Evolutionary conservation across 2,329 filamentous ascomycete genomes (phyloP).

Genomic region (Cadophora malorum): DNA sequence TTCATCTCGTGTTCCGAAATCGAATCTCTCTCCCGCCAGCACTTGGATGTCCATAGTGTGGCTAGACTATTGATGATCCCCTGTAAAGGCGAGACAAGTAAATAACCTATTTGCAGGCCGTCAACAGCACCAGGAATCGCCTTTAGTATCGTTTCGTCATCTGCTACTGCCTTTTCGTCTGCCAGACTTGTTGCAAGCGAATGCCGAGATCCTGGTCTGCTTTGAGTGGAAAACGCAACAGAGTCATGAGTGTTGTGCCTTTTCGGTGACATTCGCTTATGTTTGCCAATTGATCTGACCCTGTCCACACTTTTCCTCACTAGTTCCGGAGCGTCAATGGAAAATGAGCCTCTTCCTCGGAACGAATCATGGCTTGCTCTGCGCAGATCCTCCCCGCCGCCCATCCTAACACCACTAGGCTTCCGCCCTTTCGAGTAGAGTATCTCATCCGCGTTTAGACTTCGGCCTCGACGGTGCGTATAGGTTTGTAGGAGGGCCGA

Average conservation of each 20-base stretch:
- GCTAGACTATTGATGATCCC: constrained; percentile 65
- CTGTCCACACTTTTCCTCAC: constrained; percentile 50
- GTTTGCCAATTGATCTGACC: constrained; percentile 44
- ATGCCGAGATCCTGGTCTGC: constrained; percentile 37
- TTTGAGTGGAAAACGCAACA: constrained; percentile 34
- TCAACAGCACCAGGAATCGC: constrained; percentile 33
- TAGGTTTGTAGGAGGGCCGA: constrained; percentile 30
- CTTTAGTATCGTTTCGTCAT: constrained; percentile 5
- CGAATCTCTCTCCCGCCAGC: constrained; percentile 39
- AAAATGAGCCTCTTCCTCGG: constrained; percentile 37
- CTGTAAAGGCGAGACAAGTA: constrained; percentile 73
- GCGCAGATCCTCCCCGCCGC: constrained; percentile 44
- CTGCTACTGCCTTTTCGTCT: constrained; percentile 23
- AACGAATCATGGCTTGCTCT: constrained; percentile 48
- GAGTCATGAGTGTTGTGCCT: constrained; percentile 41
- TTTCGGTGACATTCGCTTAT: constrained; percentile 39
- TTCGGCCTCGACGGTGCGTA: constrained; percentile 29
- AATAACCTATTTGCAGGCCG: constrained; percentile 55
- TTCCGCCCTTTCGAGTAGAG: constrained; percentile 32
- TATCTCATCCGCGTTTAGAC: constrained; percentile 33
- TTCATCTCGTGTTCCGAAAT: constrained; percentile 54
- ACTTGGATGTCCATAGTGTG: constrained; percentile 53
- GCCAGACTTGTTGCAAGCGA: constrained; percentile 21
- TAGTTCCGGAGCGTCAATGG: constrained; percentile 44
- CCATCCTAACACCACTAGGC: constrained; percentile 40